A percentile compares a stretch with the other conserved stretches of the same genome.
Evolutionary conservation across 2,329 filamentous ascomycete species (phyloP).

Genomic region (Rutstroemia sp.): DNA sequence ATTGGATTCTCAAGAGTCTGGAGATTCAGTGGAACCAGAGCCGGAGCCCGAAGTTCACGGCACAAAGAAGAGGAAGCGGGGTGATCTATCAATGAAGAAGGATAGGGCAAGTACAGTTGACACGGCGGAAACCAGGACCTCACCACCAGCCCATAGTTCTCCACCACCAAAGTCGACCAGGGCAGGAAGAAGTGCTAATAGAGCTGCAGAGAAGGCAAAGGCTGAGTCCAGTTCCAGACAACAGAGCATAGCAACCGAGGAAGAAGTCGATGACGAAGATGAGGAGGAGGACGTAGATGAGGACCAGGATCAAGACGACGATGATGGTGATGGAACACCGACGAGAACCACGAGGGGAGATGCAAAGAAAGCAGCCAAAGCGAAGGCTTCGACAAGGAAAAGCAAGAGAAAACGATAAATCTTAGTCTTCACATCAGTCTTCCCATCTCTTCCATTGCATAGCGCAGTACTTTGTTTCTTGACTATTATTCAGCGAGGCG

Average conservation of each 20-base stretch:
- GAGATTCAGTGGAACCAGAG: constrained; percentile 5
- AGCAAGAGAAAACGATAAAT: constrained; percentile 25
- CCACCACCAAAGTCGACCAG: constrained; percentile 35
- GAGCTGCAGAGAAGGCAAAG: constrained; percentile 37
- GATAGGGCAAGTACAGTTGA: constrained; percentile 42
- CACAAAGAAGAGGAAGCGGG: constrained; percentile 26
- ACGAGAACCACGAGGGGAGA: constrained; percentile 21
- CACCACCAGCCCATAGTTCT: constrained; percentile 31
- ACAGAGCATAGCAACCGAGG: constrained; percentile 28
- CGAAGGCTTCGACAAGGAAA: constrained; percentile 18
- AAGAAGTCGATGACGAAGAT: constrained; percentile 26
- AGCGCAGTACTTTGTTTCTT: background rate
- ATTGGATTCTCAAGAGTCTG: constrained; percentile 18
- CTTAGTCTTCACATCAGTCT: background rate
- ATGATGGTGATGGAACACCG: constrained; percentile 26
- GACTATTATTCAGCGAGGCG: background rate
- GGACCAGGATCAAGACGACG: constrained; percentile 32
- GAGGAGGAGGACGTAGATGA: constrained; percentile 30
- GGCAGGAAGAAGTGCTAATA: constrained; percentile 29
- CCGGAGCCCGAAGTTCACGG: constrained; percentile 2
- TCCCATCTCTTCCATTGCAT: background rate
- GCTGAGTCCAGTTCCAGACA: constrained; percentile 31
- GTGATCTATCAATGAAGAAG: constrained; percentile 29
- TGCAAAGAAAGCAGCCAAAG: constrained; percentile 15
- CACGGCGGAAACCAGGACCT: constrained; percentile 39